phyloP scores from a whole-genome alignment of 192 early-diverging fungal genomes.

The Podila epicladia region DNA sequence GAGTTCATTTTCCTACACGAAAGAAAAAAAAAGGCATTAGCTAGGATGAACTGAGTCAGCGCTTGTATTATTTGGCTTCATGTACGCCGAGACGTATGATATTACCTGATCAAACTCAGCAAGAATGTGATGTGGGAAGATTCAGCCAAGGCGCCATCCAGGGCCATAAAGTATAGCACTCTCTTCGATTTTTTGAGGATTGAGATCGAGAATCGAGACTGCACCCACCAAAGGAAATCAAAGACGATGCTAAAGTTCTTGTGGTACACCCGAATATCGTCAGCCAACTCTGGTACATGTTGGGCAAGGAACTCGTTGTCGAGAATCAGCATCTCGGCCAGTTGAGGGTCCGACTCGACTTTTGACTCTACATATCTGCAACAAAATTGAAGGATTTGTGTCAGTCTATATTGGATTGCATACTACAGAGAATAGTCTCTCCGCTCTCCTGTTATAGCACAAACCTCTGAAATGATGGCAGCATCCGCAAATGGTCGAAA shows the following conservation, averaged over 20 bases:
- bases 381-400: no score
- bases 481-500: constrained; percentile 74
- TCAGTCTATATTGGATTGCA: no score
- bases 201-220: constrained; percentile 60
- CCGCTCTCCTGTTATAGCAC: background rate
- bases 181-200: constrained; percentile 64
- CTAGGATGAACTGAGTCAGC: no score
- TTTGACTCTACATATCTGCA: constrained; percentile 26
- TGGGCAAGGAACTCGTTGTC: constrained; percentile 68
- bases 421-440: no score
- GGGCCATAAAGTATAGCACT: constrained; percentile 71
- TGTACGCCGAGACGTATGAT: background rate
- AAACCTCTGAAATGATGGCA: constrained; percentile 68
- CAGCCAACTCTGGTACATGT: constrained; percentile 60
- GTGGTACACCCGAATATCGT: constrained; percentile 64
- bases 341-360: constrained; percentile 47
- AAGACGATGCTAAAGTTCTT: constrained; percentile 68
- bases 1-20: constrained; percentile 45
- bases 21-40: no score
- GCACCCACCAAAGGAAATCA: constrained; percentile 65
- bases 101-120: constrained; percentile 54
- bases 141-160: constrained; percentile 53
- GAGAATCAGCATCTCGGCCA: constrained; percentile 58
- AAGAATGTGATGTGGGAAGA: constrained; percentile 51
- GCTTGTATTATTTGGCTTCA: no score